A percentile compares a stretch with the other conserved stretches of the same genome.
These are phyloP conservation scores for Penicillium sp. DNA, from an alignment of 2,329 filamentous ascomycete genomes.

Conservation along the genomic window DNA sequence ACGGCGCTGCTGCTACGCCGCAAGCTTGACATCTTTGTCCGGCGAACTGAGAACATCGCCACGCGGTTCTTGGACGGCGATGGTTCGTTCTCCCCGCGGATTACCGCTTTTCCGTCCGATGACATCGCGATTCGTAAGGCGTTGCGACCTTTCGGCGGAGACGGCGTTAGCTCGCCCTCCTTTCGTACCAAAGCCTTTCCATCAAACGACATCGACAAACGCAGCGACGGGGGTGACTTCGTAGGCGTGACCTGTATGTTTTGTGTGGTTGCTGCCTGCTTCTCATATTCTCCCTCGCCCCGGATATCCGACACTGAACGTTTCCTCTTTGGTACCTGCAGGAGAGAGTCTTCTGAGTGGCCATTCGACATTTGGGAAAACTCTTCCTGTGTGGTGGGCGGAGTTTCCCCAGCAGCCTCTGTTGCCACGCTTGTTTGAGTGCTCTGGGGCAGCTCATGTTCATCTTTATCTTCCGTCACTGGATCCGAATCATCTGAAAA, in stretches of 20 bases:
- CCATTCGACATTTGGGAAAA: conserved; percentile 12
- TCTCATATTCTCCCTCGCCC: conserved; percentile 9
- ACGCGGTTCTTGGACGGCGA: conserved; percentile 53
- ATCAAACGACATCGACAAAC: conserved; percentile 37
- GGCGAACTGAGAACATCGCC: conserved; percentile 41
- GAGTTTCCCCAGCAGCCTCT: conserved; percentile 20
- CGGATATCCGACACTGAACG: conserved; percentile 27
- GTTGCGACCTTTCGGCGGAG: conserved; percentile 34
- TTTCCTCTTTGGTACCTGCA: conserved; percentile 27
- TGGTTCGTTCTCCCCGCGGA: conserved; percentile 62
- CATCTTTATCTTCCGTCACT: conserved; percentile 22
- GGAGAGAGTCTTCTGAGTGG: conserved; percentile 16
- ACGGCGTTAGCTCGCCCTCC: conserved; percentile 34
- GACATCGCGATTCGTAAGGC: conserved; percentile 71
- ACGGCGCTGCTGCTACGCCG: conserved; percentile 65
- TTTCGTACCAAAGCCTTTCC: conserved; percentile 34
- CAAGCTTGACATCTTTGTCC: conserved; percentile 47
- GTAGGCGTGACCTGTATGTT: conserved; percentile 15
- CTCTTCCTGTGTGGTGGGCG: conserved; percentile 17
- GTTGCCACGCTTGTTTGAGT: conserved; percentile 29
- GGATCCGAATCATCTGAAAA: conserved; percentile 22
- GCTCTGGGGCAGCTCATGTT: conserved; percentile 20
- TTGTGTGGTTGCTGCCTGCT: conserved; percentile 12
- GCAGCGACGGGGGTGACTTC: conserved; percentile 33
- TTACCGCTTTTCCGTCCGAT: conserved; percentile 80